Percentiles rank a stretch among this genome's conserved stretches.
phyloP scores from a whole-genome alignment of 495 filamentous ascomycete species.

The Annulohypoxylon moriforme region DNA sequence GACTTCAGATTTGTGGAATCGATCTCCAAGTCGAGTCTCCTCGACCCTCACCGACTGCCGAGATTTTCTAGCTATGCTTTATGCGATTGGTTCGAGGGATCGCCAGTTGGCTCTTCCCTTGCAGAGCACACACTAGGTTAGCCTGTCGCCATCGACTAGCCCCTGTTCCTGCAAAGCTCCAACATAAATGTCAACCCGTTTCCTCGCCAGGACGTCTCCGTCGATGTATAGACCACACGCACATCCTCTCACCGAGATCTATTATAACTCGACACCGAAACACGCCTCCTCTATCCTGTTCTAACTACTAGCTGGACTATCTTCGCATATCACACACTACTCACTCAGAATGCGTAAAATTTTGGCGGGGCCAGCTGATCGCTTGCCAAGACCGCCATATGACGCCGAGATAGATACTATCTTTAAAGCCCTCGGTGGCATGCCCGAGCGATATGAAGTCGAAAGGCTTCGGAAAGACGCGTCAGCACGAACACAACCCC shows the following conservation, averaged over 20 bases:
- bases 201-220: conserved; percentile 22
- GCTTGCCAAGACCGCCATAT: conserved; percentile 48
- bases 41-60: conserved; percentile 45
- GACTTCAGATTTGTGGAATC: conserved; percentile 38
- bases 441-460: conserved; percentile 47
- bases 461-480: conserved; percentile 48
- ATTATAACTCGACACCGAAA: conserved; percentile 22
- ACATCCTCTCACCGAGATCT: neutral
- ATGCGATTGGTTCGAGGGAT: conserved; percentile 39
- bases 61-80: conserved; percentile 29
- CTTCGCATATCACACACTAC: neutral
- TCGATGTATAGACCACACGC: conserved; percentile 7
- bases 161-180: conserved; percentile 34
- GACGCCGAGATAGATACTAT: conserved; percentile 46
- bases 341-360: conserved; percentile 43
- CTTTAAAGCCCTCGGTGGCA: conserved; percentile 39
- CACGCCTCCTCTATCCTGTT: neutral
- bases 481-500: conserved; percentile 42
- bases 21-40: conserved; percentile 27
- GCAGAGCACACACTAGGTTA: conserved; percentile 40
- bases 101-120: conserved; percentile 41
- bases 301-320: conserved; percentile 16
- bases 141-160: conserved; percentile 43
- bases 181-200: conserved; percentile 41
- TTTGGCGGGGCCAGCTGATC: conserved; percentile 47